Evolutionary conservation across 345 rosid genomes (phyloP).

Genomic region (Eutrema japonicum): DNA sequence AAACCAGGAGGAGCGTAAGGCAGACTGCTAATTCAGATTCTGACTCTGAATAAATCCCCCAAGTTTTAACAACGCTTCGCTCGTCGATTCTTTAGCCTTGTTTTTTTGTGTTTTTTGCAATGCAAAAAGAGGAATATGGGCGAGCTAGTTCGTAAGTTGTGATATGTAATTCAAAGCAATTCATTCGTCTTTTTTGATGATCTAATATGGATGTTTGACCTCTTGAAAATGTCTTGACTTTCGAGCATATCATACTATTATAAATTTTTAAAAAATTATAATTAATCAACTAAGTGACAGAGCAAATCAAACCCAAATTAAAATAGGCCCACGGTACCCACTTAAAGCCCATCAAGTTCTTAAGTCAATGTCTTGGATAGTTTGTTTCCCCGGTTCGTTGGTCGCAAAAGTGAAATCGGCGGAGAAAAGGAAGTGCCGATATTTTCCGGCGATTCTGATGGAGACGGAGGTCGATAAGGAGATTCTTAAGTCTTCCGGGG

Average conservation of each 20-base stretch:
- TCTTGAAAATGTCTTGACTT: neutral
- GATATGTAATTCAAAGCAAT: neutral
- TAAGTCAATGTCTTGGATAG: conserved; percentile 22
- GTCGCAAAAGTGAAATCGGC: conserved; percentile 31
- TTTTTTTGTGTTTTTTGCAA: neutral
- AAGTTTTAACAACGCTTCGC: neutral
- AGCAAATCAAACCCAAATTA: neutral
- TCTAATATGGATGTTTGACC: neutral
- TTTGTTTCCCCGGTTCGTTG: neutral
- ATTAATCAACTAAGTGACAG: neutral
- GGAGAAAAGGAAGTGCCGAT: conserved; percentile 1
- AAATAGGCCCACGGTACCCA: neutral
- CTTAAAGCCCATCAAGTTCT: conserved; percentile 25
- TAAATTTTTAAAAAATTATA: neutral
- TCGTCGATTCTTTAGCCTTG: neutral
- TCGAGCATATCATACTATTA: neutral
- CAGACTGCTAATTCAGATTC: conserved; percentile 66
- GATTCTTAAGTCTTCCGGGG: conserved; percentile 71
- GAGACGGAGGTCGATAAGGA: conserved; percentile 68
- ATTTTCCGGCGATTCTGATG: conserved; percentile 47
- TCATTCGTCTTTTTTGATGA: neutral
- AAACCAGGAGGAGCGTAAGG: conserved; percentile 70
- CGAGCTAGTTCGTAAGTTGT: neutral
- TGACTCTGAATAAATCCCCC: conserved; percentile 55
- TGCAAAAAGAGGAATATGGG: neutral